Conservation (phyloP, 805 yeast genomes). For the Jamesozyma jinghongensis region DNA sequence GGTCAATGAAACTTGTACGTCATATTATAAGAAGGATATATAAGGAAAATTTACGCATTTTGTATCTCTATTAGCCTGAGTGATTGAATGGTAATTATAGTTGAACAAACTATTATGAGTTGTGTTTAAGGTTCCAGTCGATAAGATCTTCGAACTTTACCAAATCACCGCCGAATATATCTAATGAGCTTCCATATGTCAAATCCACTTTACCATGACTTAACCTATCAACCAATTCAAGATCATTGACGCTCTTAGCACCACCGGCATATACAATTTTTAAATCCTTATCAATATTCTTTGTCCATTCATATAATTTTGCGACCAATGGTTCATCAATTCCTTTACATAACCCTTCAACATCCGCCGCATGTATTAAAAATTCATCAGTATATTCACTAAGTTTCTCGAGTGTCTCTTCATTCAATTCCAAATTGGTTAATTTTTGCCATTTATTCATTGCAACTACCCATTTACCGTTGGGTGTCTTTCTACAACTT, state of each 20-base stretch:
- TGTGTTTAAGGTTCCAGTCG: constrained; percentile 48
- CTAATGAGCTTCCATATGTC: constrained; percentile 88
- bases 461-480: constrained; percentile 75
- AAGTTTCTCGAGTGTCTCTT: constrained; percentile 45
- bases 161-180: constrained; percentile 83
- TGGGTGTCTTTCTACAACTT: constrained; percentile 54
- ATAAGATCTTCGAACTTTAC: constrained; percentile 73
- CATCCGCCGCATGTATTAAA: constrained; percentile 95
- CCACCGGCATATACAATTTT: constrained; percentile 97
- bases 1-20: no score
- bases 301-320: constrained; percentile 69
- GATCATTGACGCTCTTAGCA: constrained; percentile 65
- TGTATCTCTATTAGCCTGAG: no score
- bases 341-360: constrained; percentile 92
- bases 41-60: no score
- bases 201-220: constrained; percentile 81
- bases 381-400: constrained; percentile 73
- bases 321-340: constrained; percentile 73
- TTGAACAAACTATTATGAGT: background rate
- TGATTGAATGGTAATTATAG: no score
- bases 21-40: no score
- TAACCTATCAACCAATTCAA: constrained; percentile 52
- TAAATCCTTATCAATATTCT: constrained; percentile 33
- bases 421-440: constrained; percentile 52
- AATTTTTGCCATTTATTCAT: constrained; percentile 96